Evolutionary conservation across 2,329 filamentous ascomycete genomes (phyloP).

Genomic region (Coniochaeta prunicola): DNA sequence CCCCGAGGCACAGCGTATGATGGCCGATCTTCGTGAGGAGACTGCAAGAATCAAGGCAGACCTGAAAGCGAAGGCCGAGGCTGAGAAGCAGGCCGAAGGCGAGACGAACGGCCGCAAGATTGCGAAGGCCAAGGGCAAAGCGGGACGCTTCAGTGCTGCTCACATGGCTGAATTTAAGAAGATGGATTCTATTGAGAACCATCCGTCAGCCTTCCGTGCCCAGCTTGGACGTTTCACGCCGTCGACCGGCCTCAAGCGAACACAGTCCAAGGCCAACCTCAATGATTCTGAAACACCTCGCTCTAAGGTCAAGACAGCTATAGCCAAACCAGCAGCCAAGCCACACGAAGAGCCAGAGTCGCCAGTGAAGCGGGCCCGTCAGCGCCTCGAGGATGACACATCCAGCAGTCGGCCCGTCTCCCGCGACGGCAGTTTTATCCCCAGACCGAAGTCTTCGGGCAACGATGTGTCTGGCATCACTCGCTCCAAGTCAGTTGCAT

Average conservation of each 20-base stretch:
- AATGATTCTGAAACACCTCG: conserved; percentile 48
- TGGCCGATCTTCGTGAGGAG: conserved; percentile 62
- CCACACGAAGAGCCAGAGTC: conserved; percentile 25
- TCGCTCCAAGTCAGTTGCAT: conserved; percentile 42
- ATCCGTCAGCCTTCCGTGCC: conserved; percentile 70
- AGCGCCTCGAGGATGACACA: conserved; percentile 59
- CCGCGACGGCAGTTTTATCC: conserved; percentile 40
- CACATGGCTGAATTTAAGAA: conserved; percentile 91
- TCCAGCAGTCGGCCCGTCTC: conserved; percentile 57
- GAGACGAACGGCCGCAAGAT: conserved; percentile 57
- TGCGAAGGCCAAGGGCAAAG: conserved; percentile 71
- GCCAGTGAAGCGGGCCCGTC: conserved; percentile 65
- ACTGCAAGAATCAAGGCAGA: conserved; percentile 64
- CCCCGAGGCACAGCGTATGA: conserved; percentile 51
- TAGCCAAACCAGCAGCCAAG: conserved; percentile 17
- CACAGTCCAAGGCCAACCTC: conserved; percentile 50
- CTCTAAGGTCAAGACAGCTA: conserved; percentile 5
- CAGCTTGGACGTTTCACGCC: conserved; percentile 45
- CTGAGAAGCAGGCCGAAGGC: conserved; percentile 39
- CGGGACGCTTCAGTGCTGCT: conserved; percentile 71
- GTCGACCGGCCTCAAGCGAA: conserved; percentile 40
- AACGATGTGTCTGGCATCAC: conserved; percentile 26
- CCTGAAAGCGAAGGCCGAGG: conserved; percentile 54
- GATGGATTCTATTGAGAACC: conserved; percentile 92
- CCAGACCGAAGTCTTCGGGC: conserved; percentile 38